These are phyloP conservation scores for Dendrostoma leiphaemia DNA, from an alignment of 2,329 filamentous ascomycete species.

Conservation along the genomic window DNA sequence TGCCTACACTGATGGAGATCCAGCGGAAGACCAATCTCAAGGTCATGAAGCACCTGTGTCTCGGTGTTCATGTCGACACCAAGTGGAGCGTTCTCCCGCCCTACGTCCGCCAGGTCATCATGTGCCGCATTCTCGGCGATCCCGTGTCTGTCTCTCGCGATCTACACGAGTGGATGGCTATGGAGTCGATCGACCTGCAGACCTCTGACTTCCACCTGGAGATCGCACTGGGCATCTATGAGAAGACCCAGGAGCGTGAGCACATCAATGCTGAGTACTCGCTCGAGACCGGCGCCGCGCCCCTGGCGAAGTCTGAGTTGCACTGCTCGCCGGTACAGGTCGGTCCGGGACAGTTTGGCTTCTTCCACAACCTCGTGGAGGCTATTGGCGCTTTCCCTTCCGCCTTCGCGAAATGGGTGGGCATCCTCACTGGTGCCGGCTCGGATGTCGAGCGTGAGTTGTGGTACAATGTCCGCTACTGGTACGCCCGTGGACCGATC, in stretches of 20 bases:
- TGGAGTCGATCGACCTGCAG: slow-evolving; percentile 24
- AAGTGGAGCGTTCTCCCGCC: slow-evolving; percentile 31
- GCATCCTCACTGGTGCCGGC: slow-evolving; percentile 32
- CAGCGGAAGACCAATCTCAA: slow-evolving; percentile 28
- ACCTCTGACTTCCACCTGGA: slow-evolving; percentile 28
- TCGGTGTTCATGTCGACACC: slow-evolving; percentile 30
- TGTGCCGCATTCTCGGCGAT: slow-evolving; percentile 29
- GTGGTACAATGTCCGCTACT: slow-evolving; percentile 30
- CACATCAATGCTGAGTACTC: slow-evolving; percentile 19
- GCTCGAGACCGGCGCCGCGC: slow-evolving; percentile 17
- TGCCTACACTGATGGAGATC: slow-evolving; percentile 24
- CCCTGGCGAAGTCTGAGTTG: slow-evolving; percentile 17
- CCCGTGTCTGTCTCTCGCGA: slow-evolving; percentile 23
- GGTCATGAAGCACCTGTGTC: slow-evolving; percentile 32
- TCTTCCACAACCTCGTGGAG: slow-evolving; percentile 19
- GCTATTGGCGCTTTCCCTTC: slow-evolving; percentile 23
- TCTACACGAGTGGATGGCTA: slow-evolving; percentile 24
- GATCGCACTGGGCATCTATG: slow-evolving; percentile 23
- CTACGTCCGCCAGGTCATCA: slow-evolving; percentile 28
- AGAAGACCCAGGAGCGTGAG: slow-evolving; percentile 20
- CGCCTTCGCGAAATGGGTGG: slow-evolving; percentile 31
- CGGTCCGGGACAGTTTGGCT: slow-evolving; percentile 3
- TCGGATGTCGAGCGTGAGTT: slow-evolving; percentile 35
- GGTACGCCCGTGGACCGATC: slow-evolving; percentile 23
- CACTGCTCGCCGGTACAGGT: slow-evolving; percentile 20